A percentile compares a stretch with the other conserved stretches of the same genome.
These are phyloP conservation scores for Rostrohypoxylon terebratum DNA, from an alignment of 495 filamentous ascomycete species.

Conservation along the genomic window DNA sequence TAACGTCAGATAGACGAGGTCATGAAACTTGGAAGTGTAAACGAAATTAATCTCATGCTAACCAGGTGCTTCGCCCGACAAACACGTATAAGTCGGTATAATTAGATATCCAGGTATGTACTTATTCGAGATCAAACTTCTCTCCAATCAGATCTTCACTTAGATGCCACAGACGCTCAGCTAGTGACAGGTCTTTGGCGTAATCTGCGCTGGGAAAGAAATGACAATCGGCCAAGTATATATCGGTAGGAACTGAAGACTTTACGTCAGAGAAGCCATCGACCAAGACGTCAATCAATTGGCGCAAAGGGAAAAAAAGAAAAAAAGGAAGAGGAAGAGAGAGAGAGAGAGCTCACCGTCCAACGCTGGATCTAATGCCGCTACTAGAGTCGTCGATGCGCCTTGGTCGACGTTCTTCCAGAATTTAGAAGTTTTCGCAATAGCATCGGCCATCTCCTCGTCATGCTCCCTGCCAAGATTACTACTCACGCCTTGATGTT, in stretches of 20 bases:
- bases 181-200: constrained; percentile 29
- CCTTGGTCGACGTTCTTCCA: constrained; percentile 67
- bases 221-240: constrained; percentile 59
- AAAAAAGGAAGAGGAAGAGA: no score
- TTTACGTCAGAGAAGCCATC: no score
- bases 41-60: no score
- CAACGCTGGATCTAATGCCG: constrained; percentile 66
- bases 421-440: constrained; percentile 52
- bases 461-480: constrained; percentile 58
- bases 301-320: no score
- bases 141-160: constrained; percentile 50
- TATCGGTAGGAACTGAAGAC: constrained; percentile 52
- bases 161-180: constrained; percentile 47
- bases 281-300: no score
- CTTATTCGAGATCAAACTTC: constrained; percentile 40
- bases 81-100: no score
- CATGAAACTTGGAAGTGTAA: no score
- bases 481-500: constrained; percentile 40
- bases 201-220: constrained; percentile 44
- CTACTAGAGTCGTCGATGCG: constrained; percentile 67
- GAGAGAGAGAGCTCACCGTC: constrained; percentile 49
- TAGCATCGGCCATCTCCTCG: constrained; percentile 51
- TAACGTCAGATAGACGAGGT: constrained; percentile 5
- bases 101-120: no score
- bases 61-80: no score